phyloP scores from a whole-genome alignment of 257 asterid genomes.

The Anisodus acutangulus region DNA sequence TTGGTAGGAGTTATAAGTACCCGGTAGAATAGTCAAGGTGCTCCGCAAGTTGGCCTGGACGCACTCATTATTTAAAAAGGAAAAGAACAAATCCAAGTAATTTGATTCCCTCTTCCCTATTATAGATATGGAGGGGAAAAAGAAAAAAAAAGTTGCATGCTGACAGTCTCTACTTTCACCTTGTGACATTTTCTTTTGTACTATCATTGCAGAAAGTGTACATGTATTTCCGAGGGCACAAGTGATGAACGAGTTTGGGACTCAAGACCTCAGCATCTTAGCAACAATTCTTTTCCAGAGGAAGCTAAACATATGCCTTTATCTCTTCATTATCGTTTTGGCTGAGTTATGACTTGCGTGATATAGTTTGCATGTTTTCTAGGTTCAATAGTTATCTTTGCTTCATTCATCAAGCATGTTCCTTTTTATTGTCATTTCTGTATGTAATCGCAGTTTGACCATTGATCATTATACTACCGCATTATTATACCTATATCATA shows the following conservation, averaged over 20 bases:
- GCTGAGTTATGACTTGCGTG: constrained; percentile 13
- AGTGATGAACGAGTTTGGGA: constrained; percentile 43
- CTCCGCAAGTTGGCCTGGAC: background rate
- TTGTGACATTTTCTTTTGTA: constrained; percentile 6
- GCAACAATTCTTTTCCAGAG: constrained; percentile 11
- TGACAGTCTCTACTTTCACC: background rate
- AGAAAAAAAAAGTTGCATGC: background rate
- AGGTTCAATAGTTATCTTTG: background rate
- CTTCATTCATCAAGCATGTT: constrained; percentile 17
- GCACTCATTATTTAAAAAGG: background rate
- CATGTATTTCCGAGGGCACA: constrained; percentile 78
- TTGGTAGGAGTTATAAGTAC: background rate
- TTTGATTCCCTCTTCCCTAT: constrained; percentile 5
- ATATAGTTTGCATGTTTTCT: constrained; percentile 18
- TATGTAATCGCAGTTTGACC: constrained; percentile 23
- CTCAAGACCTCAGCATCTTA: background rate
- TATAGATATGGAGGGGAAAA: background rate
- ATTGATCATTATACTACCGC: background rate
- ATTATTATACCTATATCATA: background rate
- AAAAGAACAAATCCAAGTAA: background rate
- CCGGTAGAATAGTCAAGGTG: background rate
- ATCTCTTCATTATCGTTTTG: background rate
- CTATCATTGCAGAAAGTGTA: constrained; percentile 75
- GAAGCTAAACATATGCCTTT: background rate
- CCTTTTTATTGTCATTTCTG: constrained; percentile 1